Evolutionary conservation across 345 rosid species (phyloP).

Genomic region (Jatropha curcas): DNA sequence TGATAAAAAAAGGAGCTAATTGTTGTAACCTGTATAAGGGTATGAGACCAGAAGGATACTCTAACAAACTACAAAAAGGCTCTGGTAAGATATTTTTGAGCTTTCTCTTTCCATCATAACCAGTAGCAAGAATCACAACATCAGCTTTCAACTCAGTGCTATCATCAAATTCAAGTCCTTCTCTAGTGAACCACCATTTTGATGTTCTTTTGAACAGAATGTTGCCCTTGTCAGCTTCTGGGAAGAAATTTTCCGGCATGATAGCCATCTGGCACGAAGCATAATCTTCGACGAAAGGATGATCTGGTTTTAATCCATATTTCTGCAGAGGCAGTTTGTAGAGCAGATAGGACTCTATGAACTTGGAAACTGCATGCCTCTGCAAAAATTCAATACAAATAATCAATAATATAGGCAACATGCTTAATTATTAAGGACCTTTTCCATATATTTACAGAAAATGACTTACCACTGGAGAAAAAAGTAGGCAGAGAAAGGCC

Average conservation of each 20-base stretch:
- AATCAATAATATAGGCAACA: neutral
- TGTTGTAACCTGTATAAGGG: slow-evolving; percentile 85
- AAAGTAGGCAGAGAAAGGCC: slow-evolving; percentile 49
- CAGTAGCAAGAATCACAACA: slow-evolving; percentile 78
- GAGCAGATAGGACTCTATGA: slow-evolving; percentile 76
- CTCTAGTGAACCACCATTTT: slow-evolving; percentile 71
- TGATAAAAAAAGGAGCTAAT: too few species aligned
- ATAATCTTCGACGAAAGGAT: slow-evolving; percentile 81
- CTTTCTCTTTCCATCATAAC: slow-evolving; percentile 80
- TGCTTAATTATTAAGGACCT: neutral
- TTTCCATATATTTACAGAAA: neutral
- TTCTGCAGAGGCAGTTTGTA: slow-evolving; percentile 73
- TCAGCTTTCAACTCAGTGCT: slow-evolving; percentile 60
- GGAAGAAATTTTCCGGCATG: slow-evolving; percentile 71
- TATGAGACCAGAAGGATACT: slow-evolving; percentile 59
- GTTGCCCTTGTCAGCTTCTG: slow-evolving; percentile 76
- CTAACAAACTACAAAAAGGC: slow-evolving; percentile 62
- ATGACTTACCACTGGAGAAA: slow-evolving; percentile 76
- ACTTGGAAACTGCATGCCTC: slow-evolving; percentile 68
- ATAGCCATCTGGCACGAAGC: slow-evolving; percentile 99
- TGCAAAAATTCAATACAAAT: slow-evolving; percentile 26
- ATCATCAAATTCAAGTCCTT: slow-evolving; percentile 78
- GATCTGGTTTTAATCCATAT: slow-evolving; percentile 80
- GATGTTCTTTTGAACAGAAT: slow-evolving; percentile 65
- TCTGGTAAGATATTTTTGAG: slow-evolving; percentile 71